phyloP scores from a whole-genome alignment of 345 rosid genomes.

The Rhizophora mangle region DNA sequence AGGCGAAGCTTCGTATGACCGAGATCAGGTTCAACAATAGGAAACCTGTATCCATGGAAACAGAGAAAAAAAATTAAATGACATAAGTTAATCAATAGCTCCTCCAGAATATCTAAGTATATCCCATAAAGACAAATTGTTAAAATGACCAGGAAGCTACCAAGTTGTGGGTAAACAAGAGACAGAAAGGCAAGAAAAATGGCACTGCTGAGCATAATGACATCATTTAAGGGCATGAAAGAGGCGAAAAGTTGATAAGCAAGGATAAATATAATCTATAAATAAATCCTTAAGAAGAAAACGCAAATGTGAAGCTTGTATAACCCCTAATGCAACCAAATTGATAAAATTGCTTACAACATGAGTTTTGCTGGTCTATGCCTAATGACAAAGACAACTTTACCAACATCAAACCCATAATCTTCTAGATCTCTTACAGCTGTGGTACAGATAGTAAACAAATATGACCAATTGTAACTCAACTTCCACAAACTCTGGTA shows the following conservation, averaged over 20 bases:
- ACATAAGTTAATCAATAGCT: not conserved
- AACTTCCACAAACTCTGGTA: too few relatives aligned
- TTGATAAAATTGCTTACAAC: not conserved
- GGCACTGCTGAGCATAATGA: too few relatives aligned
- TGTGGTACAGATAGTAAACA: not conserved
- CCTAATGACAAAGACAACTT: not conserved
- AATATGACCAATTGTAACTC: too few relatives aligned
- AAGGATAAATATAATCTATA: not conserved
- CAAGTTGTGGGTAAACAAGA: not conserved
- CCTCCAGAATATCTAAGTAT: not conserved
- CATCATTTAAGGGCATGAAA: not conserved
- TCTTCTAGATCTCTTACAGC: not conserved
- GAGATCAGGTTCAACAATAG: conserved; percentile 93
- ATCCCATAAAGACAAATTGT: not conserved
- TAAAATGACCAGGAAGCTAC: not conserved
- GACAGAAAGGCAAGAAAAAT: not conserved
- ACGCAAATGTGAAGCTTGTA: not conserved
- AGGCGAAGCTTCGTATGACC: conserved; percentile 97
- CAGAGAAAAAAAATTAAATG: not conserved
- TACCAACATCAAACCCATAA: not conserved
- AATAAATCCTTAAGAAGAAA: not conserved
- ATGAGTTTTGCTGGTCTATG: too few relatives aligned
- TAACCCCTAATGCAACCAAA: not conserved
- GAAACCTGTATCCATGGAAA: conserved; percentile 54
- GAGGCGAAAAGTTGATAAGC: not conserved